Evolutionary conservation across 1,139 yeast species (phyloP).

Genomic region (Magnusiomyces paraingens): DNA sequence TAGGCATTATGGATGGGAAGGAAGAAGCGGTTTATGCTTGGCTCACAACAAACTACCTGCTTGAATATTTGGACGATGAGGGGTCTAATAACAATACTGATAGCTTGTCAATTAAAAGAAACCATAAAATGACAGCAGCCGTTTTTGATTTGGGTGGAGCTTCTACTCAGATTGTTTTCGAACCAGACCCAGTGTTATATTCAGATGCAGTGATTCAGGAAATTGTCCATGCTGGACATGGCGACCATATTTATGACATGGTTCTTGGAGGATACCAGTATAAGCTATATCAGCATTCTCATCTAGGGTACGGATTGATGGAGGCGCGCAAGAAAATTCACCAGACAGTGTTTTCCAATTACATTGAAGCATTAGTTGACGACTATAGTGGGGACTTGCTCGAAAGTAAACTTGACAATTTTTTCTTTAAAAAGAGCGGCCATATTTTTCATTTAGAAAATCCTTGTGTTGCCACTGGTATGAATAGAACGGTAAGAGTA

Average conservation of each 20-base stretch:
- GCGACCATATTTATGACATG: constrained; percentile 81
- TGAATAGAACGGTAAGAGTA: constrained; percentile 34
- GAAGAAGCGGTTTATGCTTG: constrained; percentile 99
- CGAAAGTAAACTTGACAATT: not conserved
- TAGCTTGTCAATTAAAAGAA: constrained; percentile 20
- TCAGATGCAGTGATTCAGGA: not conserved
- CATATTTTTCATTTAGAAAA: constrained; percentile 31
- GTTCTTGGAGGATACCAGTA: constrained; percentile 76
- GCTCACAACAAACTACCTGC: constrained; percentile 89
- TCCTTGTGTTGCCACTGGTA: constrained; percentile 86
- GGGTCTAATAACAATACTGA: not conserved
- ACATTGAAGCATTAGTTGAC: constrained; percentile 2
- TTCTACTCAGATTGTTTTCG: constrained; percentile 95
- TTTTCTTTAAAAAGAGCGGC: not conserved
- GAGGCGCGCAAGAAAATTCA: constrained; percentile 86
- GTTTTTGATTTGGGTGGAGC: constrained; percentile 98
- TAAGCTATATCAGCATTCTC: constrained; percentile 88
- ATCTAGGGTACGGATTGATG: constrained; percentile 91
- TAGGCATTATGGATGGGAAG: constrained; percentile 88
- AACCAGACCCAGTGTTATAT: constrained; percentile 46
- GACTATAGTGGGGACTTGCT: not conserved
- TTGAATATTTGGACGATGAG: constrained; percentile 82
- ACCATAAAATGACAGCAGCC: constrained; percentile 74
- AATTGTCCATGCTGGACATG: constrained; percentile 44
- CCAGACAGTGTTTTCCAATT: constrained; percentile 30